Evolutionary conservation across 2,329 filamentous ascomycete species (phyloP), one percentile per base, ranked within the genome.

Genomic region (Cytospora chrysosperma): DNA sequence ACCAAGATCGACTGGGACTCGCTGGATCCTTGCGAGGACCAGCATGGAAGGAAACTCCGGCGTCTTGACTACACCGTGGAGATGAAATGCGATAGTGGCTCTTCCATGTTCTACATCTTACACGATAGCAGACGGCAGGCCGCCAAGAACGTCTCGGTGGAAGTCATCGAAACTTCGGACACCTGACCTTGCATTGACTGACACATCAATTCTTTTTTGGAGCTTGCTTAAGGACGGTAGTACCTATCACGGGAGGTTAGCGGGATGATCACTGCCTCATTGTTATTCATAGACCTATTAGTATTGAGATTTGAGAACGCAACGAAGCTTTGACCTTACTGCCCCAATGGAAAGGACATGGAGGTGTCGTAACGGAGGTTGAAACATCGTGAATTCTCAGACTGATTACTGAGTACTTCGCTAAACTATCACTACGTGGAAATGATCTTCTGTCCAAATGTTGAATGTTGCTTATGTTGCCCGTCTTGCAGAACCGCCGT

Each of bases 11-110:
- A 68, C 12, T 57, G 65, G 15, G 12, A 53, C 0, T 52, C 56
- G 0, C 51, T 71, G 1, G 60, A 55, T 0, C 30, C 50, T 0
- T 67, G 26, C 19, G n/a, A n/a, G n/a, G n/a, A 63, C 27, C 2
- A 69, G 67, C 40, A 24, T 32, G 56, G 57, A 0, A 61, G 63
- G n/a, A 28, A 61, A 0, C 68, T 56, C 47, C 53, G 51, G n/a
- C 2, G 49, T 2, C 30, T 71, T 0, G 8, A 58, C 0, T 70
- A 37, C 47, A 50, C 52, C 0, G 21, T 65, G 3, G 56, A 67
- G 49, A 69, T 70, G 68, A 62, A 51, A 0, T 66, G 59, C 55
- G 53, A n/a, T 9, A 66, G 59, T 0, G 65, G 66, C 2, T 60
- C 59, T 1, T 37, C 63, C 0, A 62, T 64, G 21, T 68, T 70